phyloP scores from a whole-genome alignment of 148 eudicot genomes.

The Chenopodium berlandieri region DNA sequence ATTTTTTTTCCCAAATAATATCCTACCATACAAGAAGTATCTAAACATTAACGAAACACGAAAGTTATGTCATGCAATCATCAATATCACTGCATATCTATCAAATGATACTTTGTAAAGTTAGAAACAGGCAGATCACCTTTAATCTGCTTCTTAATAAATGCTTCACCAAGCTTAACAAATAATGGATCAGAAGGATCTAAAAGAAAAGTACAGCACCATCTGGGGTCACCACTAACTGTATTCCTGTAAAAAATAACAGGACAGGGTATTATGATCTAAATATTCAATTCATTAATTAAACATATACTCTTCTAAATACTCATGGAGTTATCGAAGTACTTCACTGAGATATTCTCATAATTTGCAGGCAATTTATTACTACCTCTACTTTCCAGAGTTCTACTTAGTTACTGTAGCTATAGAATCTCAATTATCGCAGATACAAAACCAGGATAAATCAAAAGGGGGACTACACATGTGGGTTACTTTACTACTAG shows the following conservation, averaged over 20 bases:
- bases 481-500: no score
- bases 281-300: background rate
- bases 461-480: no score
- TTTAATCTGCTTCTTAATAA: conserved; percentile 71
- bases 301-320: background rate
- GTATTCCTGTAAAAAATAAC: conserved; percentile 60
- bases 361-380: background rate
- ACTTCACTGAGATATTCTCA: background rate
- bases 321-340: background rate
- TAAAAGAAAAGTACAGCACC: conserved; percentile 97
- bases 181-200: conserved; percentile 98
- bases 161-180: conserved; percentile 82
- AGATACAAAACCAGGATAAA: no score
- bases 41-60: background rate
- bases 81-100: background rate
- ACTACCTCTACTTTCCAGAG: no score
- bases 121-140: conserved; percentile 39
- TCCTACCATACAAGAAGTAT: background rate
- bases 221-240: conserved; percentile 71
- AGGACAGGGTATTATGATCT: conserved; percentile 9
- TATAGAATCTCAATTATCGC: no score
- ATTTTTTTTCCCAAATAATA: background rate
- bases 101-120: background rate
- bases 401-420: no score
- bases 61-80: conserved; percentile 2